Percentiles rank a stretch among this genome's conserved stretches.
These are phyloP conservation scores for Cryphonectria radicalis DNA, from an alignment of 2,329 filamentous ascomycete genomes.

Conservation along the genomic window DNA sequence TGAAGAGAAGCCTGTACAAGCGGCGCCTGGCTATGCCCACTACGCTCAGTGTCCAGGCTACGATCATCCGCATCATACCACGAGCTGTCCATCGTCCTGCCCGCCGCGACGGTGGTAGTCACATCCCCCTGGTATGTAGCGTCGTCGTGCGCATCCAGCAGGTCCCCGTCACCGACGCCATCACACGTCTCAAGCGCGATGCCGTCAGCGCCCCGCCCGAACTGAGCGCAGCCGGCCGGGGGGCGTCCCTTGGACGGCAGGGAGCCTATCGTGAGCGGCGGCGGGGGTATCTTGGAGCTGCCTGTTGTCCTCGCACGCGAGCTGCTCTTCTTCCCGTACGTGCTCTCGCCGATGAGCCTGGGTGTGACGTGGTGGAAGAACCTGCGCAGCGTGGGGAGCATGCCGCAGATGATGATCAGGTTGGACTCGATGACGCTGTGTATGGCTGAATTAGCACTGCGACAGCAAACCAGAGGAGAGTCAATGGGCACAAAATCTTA, in stretches of 20 bases:
- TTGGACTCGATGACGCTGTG: constrained; percentile 46
- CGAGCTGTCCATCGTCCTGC: neutral
- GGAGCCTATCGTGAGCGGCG: constrained; percentile 6
- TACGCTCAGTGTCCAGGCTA: neutral
- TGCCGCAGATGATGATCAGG: constrained; percentile 46
- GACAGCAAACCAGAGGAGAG: too few species aligned
- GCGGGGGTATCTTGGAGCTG: neutral
- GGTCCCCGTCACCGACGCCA: neutral
- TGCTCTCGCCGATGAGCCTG: constrained; percentile 35
- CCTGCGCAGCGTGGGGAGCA: constrained; percentile 45
- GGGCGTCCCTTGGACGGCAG: constrained; percentile 7
- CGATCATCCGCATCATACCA: neutral
- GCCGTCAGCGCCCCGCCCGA: constrained; percentile 10
- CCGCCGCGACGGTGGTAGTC: neutral
- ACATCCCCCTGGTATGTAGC: neutral
- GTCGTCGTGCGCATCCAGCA: neutral
- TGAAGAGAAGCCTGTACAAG: neutral
- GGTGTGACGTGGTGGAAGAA: constrained; percentile 46
- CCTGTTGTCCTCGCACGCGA: neutral
- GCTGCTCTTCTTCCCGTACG: neutral
- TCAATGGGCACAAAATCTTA: too few species aligned
- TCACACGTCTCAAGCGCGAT: constrained; percentile 12
- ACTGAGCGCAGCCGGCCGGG: constrained; percentile 3
- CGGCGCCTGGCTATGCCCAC: constrained; percentile 13
- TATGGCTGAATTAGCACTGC: constrained; percentile 19